Evolutionary conservation across 2,329 filamentous ascomycete genomes (phyloP), one percentile per base, ranked within the genome.

Genomic region (Fusarium circinatum): DNA sequence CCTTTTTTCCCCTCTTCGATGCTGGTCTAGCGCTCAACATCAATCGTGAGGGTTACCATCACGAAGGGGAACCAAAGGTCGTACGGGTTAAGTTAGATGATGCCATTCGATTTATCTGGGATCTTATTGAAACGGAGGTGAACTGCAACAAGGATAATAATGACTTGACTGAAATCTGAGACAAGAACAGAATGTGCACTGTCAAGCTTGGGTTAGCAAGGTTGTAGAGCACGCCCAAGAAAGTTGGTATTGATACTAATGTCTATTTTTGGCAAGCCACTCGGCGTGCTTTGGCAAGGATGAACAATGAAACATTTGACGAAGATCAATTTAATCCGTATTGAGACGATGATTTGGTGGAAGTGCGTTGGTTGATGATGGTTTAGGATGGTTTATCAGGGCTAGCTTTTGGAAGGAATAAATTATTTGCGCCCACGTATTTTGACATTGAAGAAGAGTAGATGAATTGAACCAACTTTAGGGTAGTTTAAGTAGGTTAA

Each of bases 71-170:
- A 26, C 32, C 17, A 2, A 11, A 7, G 4, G 39, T 36, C 6
- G 30, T 45, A 4, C 28, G 39, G 9, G 18, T 57, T 6, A 57
- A 57, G 39, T 4, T 45, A 7, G 13, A 45, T 20, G 28, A 24
- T 24, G 54, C 28, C 12, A 26, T 57, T 34, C 3, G 3, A 2
- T 34, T 45, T 17, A 26, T 45, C n/a, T 34, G 13, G 17, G 39
- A 36, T 5, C 7, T 22, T 8, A 3, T 26, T 4, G 3, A 2
- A 5, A 26, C 0, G 12, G 39, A 57, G 18, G 0, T 24, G 12
- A 26, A 15, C 6, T 32, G 2, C 9, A 34, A 34, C n/a, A 15
- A 32, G 4, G 12, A 26, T 0, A 15, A 4, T 26, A 3, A 2
- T 20, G 12, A 20, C 4, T n/a, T 45, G 28, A 2, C 6, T 8